Conservation (phyloP, 345 rosid species). For the Eutrema heterophyllum region DNA sequence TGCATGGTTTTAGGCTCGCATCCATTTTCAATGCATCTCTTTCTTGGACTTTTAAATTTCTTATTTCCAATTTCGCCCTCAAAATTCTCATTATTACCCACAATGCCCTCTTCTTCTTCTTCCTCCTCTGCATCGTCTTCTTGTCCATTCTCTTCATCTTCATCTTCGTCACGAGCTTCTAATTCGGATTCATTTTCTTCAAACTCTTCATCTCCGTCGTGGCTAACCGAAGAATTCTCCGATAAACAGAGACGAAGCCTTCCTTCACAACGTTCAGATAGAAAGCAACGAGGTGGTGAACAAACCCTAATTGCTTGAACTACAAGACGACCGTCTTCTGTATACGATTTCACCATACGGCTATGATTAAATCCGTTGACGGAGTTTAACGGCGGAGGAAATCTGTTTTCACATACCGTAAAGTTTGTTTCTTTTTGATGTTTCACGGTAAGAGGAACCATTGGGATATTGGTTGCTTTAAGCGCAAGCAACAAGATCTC, state of each 20-base stretch:
- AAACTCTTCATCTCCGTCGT: background rate
- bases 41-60: conserved; percentile 30
- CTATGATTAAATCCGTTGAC: conserved; percentile 39
- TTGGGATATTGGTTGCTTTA: conserved; percentile 2
- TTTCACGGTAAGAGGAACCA: background rate
- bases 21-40: conserved; percentile 53
- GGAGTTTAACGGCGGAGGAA: conserved; percentile 85
- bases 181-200: conserved; percentile 5
- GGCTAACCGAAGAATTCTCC: background rate
- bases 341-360: conserved; percentile 38
- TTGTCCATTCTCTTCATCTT: conserved; percentile 14
- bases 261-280: conserved; percentile 62
- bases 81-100: conserved; percentile 12
- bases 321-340: conserved; percentile 72
- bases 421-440: background rate
- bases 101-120: conserved; percentile 15
- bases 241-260: conserved; percentile 56
- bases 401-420: conserved; percentile 29
- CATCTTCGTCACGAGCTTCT: conserved; percentile 1
- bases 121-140: conserved; percentile 27
- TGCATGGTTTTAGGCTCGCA: conserved; percentile 37
- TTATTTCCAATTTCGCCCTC: conserved; percentile 39
- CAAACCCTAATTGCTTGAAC: conserved; percentile 48
- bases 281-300: conserved; percentile 35
- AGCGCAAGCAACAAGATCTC: conserved; percentile 32